Conservation (phyloP, 176 grass and related monocot species). For the Typha latifolia region DNA sequence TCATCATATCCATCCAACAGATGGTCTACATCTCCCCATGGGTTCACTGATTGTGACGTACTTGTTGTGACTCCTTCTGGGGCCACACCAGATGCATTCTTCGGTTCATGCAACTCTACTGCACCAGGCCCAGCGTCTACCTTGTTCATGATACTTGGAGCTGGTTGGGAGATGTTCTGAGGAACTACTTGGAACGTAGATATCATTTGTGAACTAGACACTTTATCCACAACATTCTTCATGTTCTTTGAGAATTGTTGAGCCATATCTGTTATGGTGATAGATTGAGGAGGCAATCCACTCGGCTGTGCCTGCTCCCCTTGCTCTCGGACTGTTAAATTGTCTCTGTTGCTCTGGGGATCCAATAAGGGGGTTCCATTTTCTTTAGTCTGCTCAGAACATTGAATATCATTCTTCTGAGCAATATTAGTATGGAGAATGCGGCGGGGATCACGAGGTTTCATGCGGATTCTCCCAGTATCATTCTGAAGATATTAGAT, state of each 20-base stretch:
- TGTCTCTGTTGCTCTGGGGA: constrained; percentile 31
- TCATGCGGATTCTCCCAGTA: constrained; percentile 58
- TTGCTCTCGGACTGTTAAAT: constrained; percentile 20
- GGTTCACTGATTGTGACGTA: constrained; percentile 16
- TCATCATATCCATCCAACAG: constrained; percentile 91
- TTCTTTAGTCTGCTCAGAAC: constrained; percentile 40
- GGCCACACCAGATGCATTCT: too few relatives aligned
- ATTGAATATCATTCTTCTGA: constrained; percentile 29
- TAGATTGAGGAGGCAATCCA: constrained; percentile 24
- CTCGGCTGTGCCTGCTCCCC: constrained; percentile 16
- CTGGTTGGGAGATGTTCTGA: constrained; percentile 10
- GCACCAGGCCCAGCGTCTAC: constrained; percentile 18
- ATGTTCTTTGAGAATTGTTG: constrained; percentile 8
- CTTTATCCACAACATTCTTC: constrained; percentile 21
- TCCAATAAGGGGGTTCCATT: constrained; percentile 32
- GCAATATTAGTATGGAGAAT: constrained; percentile 46
- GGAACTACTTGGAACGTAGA: constrained; percentile 28
- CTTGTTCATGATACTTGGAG: constrained; percentile 19
- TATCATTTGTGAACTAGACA: constrained; percentile 50
- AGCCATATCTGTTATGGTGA: constrained; percentile 4
- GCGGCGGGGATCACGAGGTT: constrained; percentile 82
- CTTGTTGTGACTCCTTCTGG: too few relatives aligned
- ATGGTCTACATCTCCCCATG: constrained; percentile 72
- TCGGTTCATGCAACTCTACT: constrained; percentile 18
- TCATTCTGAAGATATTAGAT: constrained; percentile 40